Evolutionary conservation across 1,139 yeast genomes (phyloP), one percentile per base, ranked within the genome.

Genomic region (Blastobotrys illinoisensis): DNA sequence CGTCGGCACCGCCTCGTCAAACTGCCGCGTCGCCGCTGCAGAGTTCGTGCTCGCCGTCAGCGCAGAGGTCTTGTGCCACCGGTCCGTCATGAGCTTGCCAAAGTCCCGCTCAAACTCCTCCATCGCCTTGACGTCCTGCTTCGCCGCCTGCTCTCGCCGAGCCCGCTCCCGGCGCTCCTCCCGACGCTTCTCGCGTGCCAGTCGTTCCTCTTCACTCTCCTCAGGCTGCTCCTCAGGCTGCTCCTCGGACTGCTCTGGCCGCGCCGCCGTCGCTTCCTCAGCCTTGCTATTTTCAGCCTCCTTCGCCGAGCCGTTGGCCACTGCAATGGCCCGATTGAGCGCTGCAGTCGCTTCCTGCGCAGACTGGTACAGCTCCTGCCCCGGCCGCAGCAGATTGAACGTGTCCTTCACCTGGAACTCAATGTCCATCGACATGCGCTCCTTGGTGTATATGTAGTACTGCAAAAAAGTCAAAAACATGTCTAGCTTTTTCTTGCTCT

Each of bases 391-490:
- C 20, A 61, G 56, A 1, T 68, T 70, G 58, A 79, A 79, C 36
- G 79, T 72, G 50, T 76, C 66, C 9, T 60, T 68, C n/a, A 87
- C 64, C 49, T 74, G 77, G 61, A 82, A 83, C 53, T 79, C 79
- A 3, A 81, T 71, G 49, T 88, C 96, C 60, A 79, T 73, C 0
- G 96, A 91, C 36, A 88, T 88, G 49, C 74, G 77, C 7, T 70
- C 70, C 64, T 90, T 90, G 50, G 87, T 79, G 66, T 77, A 80
- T n/a, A 81, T 70, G 64, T 88, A 90, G 66, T 81, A 89, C 64
- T 89, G 95, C 59, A 89, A 83, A 62, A 83, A 85, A 18, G 78
- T 76, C 59, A 86, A 64, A 59, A 86, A 80, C 2, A 78, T 67
- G 5, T 72, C 71, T 26, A 85, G 60, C 46, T 52, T 55, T 43